Conservation (phyloP, 495 filamentous ascomycete species). For the Chaetomium fimeti region DNA sequence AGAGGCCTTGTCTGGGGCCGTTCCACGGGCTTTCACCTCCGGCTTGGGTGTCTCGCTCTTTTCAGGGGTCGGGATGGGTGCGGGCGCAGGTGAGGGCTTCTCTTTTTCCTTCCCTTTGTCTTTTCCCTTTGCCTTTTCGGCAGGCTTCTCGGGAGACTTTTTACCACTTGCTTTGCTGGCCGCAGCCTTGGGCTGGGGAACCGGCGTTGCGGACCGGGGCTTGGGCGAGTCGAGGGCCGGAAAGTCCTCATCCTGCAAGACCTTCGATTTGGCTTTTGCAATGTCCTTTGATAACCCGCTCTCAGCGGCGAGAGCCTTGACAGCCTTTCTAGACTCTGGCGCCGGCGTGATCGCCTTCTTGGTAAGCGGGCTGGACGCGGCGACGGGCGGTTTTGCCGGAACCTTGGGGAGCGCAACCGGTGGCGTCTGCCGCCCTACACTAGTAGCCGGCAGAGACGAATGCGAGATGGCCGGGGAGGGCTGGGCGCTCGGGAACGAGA, state of each 20-base stretch:
- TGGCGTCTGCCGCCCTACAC: conserved; percentile 24
- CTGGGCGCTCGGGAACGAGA: conserved; percentile 58
- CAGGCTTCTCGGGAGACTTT: conserved; percentile 24
- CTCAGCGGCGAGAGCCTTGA: conserved; percentile 47
- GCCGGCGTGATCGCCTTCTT: conserved; percentile 28
- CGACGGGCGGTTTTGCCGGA: conserved; percentile 21
- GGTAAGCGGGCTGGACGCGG: conserved; percentile 25
- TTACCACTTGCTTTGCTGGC: conserved; percentile 29
- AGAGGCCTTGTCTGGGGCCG: conserved; percentile 34
- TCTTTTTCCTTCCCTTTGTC: conserved; percentile 20
- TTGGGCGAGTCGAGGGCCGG: conserved; percentile 52
- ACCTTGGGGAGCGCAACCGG: conserved; percentile 30
- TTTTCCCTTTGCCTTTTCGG: conserved; percentile 24
- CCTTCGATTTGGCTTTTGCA: conserved; percentile 44
- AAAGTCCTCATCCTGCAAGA: conserved; percentile 58
- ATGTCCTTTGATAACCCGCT: conserved; percentile 51
- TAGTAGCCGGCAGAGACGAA: conserved; percentile 22
- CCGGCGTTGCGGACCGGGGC: conserved; percentile 26
- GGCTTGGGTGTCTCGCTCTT: conserved; percentile 37
- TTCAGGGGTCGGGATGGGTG: conserved; percentile 23
- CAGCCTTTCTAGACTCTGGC: conserved; percentile 47
- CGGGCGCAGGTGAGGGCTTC: conserved; percentile 8
- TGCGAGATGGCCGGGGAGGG: conserved; percentile 41
- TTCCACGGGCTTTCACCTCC: conserved; percentile 37
- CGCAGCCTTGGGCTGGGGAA: conserved; percentile 29